phyloP scores from a whole-genome alignment of 2,329 filamentous ascomycete genomes.

The Fusarium circinatum region DNA sequence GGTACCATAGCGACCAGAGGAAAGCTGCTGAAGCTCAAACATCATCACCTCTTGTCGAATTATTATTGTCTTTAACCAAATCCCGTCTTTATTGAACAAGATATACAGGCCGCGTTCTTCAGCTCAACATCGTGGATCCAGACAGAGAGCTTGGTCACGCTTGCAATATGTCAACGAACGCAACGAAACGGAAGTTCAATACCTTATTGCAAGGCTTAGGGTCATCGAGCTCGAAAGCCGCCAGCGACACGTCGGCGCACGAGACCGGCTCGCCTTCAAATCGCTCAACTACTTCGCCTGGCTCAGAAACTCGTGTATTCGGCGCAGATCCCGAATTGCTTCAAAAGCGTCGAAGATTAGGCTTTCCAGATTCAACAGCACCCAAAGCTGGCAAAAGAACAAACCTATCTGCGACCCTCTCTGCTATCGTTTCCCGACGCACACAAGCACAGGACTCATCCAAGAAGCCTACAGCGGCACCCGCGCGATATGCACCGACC shows the following conservation, averaged over 20 bases:
- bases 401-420: slow-evolving; percentile 36
- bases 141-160: not conserved
- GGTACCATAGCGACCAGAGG: slow-evolving; percentile 15
- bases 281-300: slow-evolving; percentile 19
- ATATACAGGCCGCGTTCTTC: not conserved
- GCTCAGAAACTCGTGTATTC: slow-evolving; percentile 19
- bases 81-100: not conserved
- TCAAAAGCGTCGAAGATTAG: slow-evolving; percentile 64
- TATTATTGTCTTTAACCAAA: not conserved
- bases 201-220: slow-evolving; percentile 75
- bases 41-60: slow-evolving; percentile 17
- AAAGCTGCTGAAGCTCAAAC: slow-evolving; percentile 2
- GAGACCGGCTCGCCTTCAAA: slow-evolving; percentile 24
- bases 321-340: slow-evolving; percentile 55
- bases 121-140: not conserved
- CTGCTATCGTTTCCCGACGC: slow-evolving; percentile 40
- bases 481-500: slow-evolving; percentile 82
- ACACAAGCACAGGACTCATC: slow-evolving; percentile 36
- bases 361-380: slow-evolving; percentile 54
- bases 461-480: slow-evolving; percentile 40
- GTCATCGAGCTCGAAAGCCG: slow-evolving; percentile 48
- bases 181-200: slow-evolving; percentile 87
- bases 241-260: not conserved
- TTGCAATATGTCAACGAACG: slow-evolving; percentile 65
- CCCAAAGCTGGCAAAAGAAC: slow-evolving; percentile 43